Evolutionary conservation across 495 filamentous ascomycete species (phyloP).

Genomic region (Penicillium tannophilum): DNA sequence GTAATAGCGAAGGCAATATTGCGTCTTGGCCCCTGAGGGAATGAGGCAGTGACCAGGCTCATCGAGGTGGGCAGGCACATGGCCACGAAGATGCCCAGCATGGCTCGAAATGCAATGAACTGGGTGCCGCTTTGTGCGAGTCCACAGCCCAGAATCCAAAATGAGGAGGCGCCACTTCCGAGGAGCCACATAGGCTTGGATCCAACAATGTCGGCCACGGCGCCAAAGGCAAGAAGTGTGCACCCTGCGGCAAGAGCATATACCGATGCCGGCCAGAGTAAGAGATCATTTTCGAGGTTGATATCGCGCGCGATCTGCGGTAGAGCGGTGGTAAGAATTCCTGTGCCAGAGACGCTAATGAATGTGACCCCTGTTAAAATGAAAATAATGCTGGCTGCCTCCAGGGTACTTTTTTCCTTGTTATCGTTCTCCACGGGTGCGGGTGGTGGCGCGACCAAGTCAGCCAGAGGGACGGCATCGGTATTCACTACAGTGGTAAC

Average conservation of each 20-base stretch:
- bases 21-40: constrained; percentile 39
- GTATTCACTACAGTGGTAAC: no score
- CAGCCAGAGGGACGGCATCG: no score
- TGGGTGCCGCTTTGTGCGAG: constrained; percentile 39
- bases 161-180: constrained; percentile 39
- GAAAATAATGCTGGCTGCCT: not conserved
- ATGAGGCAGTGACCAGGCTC: constrained; percentile 41
- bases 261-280: constrained; percentile 47
- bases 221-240: constrained; percentile 49
- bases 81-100: constrained; percentile 49
- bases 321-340: constrained; percentile 45
- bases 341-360: constrained; percentile 12
- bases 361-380: not conserved
- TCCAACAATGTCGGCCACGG: constrained; percentile 54
- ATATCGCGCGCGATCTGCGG: constrained; percentile 53
- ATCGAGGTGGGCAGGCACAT: constrained; percentile 52
- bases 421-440: not conserved
- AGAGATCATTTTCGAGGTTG: constrained; percentile 33
- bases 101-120: constrained; percentile 49
- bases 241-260: constrained; percentile 44
- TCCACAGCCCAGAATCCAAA: not conserved
- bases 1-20: constrained; percentile 51
- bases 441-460: no score
- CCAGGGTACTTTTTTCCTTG: not conserved
- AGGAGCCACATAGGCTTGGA: constrained; percentile 44